Conservation (phyloP, 106 monocot genomes). For the Apostasia shenzhenica region DNA sequence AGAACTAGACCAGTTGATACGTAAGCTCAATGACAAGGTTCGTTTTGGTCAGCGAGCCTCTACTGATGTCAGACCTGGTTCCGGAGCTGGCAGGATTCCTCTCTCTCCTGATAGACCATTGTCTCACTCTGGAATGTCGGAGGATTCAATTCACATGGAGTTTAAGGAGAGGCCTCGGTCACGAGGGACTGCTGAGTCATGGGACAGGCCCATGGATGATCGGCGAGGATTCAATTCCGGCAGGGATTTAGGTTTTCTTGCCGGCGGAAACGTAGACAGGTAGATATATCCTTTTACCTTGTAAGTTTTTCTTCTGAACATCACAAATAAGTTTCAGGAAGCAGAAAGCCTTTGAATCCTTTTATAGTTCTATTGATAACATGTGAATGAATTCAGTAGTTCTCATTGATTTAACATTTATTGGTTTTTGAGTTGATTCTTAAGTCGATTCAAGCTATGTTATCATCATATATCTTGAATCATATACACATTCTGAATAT, state of each 20-base stretch:
- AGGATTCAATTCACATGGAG: conserved; percentile 43
- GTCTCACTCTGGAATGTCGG: conserved; percentile 46
- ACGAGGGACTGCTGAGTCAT: conserved; percentile 48
- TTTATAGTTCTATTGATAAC: not conserved
- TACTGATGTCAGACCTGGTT: conserved; percentile 44
- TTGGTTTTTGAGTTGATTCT: not conserved
- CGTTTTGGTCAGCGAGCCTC: conserved; percentile 55
- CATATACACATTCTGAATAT: no score
- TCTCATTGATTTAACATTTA: not conserved
- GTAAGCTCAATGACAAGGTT: conserved; percentile 73
- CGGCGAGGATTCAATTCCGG: conserved; percentile 50
- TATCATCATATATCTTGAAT: no score
- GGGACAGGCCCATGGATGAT: conserved; percentile 39
- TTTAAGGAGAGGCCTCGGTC: conserved; percentile 71
- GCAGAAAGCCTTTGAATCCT: not conserved
- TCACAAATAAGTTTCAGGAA: no score
- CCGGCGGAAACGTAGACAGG: conserved; percentile 48
- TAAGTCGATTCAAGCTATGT: no score
- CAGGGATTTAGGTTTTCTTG: conserved; percentile 43
- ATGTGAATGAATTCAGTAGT: not conserved
- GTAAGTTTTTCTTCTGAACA: no score
- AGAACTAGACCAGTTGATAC: conserved; percentile 49
- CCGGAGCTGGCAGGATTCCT: conserved; percentile 41
- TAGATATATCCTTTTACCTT: conserved; percentile 10
- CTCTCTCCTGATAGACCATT: conserved; percentile 37